Base-by-base conservation (phyloP, 768 basidiomycete species). In the Lactarius trivialis region DNA sequence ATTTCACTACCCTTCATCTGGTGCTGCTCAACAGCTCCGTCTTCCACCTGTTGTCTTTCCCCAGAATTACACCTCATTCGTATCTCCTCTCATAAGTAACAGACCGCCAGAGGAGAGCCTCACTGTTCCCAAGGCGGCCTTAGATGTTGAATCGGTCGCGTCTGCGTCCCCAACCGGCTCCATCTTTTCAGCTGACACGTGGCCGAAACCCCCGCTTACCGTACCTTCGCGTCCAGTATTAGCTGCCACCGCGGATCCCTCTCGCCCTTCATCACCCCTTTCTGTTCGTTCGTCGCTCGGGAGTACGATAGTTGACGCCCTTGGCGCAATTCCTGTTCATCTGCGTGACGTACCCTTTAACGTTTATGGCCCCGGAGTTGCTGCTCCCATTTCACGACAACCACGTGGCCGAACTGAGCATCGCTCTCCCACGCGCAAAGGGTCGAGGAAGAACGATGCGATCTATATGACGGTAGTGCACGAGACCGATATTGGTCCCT, bases 381-480 rank as follows among this genome's bases (percentile, higher is more conserved):
- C 50, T n/a, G 5, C 53, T n/a, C 55, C 51, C 11, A 9, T 36
- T 48, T 37, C n/a, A 26, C 51, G 56, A 49, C 51, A 37, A 17
- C 11, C 66, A 17, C 51, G 51, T 9, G 26, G 21, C 14, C 48
- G 21, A 4, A 48, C 7, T 24, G 32, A 36, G 33, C 62, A 64
- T 43, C 48, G 50, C 53, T 32, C 52, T 1, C 48, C 65, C 6
- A 11, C 33, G 28, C 63, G 28, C 33, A 61, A 21, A 32, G 52
- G 48, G 39, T 4, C 36, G 28, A 65, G 32, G 41, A 65, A 59
- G 55, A 53, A 61, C 17, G 60, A 65, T 4, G 45, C 30, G 21
- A 61, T 65, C 19, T 61, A 60, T 34, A 65, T 67, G 66, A 67
- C 60, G 7, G 64, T 67, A 14, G 66, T 67, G 37, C 55, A 65